phyloP scores from a whole-genome alignment of 2,329 filamentous ascomycete species.

The Fusarium illudens region DNA sequence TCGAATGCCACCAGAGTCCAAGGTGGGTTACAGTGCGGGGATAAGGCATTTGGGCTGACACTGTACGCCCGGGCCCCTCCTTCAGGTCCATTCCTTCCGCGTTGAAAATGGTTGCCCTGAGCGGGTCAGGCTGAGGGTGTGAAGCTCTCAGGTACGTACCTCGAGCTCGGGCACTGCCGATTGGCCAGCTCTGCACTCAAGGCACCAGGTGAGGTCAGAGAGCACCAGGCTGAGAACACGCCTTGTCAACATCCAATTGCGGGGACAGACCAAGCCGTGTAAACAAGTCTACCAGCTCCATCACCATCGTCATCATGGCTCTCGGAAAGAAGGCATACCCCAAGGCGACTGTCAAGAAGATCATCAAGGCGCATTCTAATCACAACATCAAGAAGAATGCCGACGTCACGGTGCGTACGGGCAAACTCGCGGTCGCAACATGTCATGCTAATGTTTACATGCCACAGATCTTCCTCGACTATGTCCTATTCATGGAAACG shows the following conservation, averaged over 20 bases:
- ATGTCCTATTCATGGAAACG: constrained; percentile 81
- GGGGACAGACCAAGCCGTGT: constrained; percentile 1
- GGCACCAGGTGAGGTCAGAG: constrained; percentile 36
- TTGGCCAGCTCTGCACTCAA: constrained; percentile 28
- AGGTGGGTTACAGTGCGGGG: constrained; percentile 41
- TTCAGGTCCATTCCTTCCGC: neutral
- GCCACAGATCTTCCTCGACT: constrained; percentile 82
- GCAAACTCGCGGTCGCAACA: constrained; percentile 18
- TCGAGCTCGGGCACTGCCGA: constrained; percentile 33
- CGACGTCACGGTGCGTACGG: constrained; percentile 75
- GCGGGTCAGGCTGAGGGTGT: constrained; percentile 1
- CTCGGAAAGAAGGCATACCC: constrained; percentile 79
- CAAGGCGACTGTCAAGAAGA: constrained; percentile 84
- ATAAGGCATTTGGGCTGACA: neutral
- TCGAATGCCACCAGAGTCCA: constrained; percentile 23
- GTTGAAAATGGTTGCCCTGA: neutral
- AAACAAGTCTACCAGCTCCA: constrained; percentile 22
- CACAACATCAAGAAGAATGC: constrained; percentile 84
- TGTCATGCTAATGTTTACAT: constrained; percentile 37
- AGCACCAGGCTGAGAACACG: constrained; percentile 31
- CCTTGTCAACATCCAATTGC: constrained; percentile 35
- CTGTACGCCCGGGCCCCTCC: constrained; percentile 38
- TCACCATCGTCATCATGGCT: constrained; percentile 41
- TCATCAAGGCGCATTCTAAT: constrained; percentile 87
- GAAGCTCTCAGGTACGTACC: constrained; percentile 31